phyloP scores from a whole-genome alignment of 805 yeast genomes.

The Scheffersomyces ergatensis region DNA sequence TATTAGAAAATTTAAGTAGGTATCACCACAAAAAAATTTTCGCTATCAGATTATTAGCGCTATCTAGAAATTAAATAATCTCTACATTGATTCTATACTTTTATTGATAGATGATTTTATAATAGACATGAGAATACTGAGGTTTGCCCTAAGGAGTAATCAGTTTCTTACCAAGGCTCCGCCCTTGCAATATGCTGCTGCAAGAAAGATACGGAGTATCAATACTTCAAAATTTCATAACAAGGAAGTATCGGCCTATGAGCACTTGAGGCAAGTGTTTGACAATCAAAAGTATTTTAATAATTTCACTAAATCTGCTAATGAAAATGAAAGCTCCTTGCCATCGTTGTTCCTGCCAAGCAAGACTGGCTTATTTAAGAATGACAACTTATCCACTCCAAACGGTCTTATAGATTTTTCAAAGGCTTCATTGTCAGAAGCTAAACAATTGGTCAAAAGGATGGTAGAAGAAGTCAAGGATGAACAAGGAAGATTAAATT shows the following conservation, averaged over 20 bases:
- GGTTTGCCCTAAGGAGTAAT: neutral
- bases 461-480: slow-evolving; percentile 46
- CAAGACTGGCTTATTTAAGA: slow-evolving; percentile 66
- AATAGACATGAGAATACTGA: neutral
- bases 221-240: neutral
- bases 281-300: slow-evolving; percentile 62
- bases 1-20: too few relatives aligned
- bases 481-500: slow-evolving; percentile 43
- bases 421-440: slow-evolving; percentile 57
- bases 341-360: slow-evolving; percentile 7
- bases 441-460: slow-evolving; percentile 57
- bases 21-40: too few relatives aligned
- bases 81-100: too few relatives aligned
- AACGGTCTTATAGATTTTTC: slow-evolving; percentile 70
- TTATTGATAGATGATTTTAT: neutral
- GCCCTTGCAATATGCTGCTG: neutral
- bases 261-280: slow-evolving; percentile 46
- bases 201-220: neutral
- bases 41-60: too few relatives aligned
- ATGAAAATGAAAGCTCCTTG: slow-evolving; percentile 6
- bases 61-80: too few relatives aligned
- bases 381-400: slow-evolving; percentile 67
- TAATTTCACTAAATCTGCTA: slow-evolving; percentile 38
- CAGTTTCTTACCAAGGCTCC: neutral
- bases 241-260: neutral